Percentiles rank a stretch among this genome's conserved stretches.
These are phyloP conservation scores for Discostella stelligera DNA, from an alignment of 352 stramenopile genomes.

Conservation along the genomic window DNA sequence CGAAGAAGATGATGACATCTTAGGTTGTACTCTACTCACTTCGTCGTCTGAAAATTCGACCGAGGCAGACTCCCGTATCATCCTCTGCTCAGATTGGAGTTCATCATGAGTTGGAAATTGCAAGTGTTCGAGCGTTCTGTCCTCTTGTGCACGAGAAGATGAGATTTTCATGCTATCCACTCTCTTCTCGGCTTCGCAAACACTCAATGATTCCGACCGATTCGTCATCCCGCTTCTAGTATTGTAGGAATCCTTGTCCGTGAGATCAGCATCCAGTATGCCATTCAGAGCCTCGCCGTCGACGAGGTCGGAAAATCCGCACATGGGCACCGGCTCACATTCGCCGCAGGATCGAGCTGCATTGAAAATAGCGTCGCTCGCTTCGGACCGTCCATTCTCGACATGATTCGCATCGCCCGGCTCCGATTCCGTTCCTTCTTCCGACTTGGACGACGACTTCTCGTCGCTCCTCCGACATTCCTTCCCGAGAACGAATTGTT, in stretches of 20 bases:
- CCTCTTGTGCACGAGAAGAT: conserved; percentile 24
- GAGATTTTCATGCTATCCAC: conserved; percentile 12
- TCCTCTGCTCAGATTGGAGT: not conserved
- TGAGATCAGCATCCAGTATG: conserved; percentile 8
- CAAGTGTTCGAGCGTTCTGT: conserved; percentile 17
- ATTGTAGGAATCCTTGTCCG: not conserved
- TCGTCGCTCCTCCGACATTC: conserved; percentile 1
- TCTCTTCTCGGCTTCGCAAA: conserved; percentile 6
- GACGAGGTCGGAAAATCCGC: conserved; percentile 32
- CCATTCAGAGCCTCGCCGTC: not conserved
- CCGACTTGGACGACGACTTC: not conserved
- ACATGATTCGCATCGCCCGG: not conserved
- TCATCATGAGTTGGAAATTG: not conserved
- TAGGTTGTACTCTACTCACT: conserved; percentile 10
- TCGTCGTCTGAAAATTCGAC: conserved; percentile 13
- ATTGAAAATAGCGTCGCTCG: not conserved
- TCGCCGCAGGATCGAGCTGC: conserved; percentile 20
- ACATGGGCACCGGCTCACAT: conserved; percentile 29
- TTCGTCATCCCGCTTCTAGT: not conserved
- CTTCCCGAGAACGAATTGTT: not conserved
- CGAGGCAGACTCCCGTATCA: conserved; percentile 16
- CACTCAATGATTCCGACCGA: not conserved
- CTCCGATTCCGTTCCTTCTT: not conserved
- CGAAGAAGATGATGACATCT: conserved; percentile 26
- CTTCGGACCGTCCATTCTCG: not conserved